A percentile compares a stretch with the other conserved stretches of the same genome.
These are phyloP conservation scores for Arthrobotrys pseudoclavata DNA, from an alignment of 2,329 filamentous ascomycete genomes.

Conservation along the genomic window DNA sequence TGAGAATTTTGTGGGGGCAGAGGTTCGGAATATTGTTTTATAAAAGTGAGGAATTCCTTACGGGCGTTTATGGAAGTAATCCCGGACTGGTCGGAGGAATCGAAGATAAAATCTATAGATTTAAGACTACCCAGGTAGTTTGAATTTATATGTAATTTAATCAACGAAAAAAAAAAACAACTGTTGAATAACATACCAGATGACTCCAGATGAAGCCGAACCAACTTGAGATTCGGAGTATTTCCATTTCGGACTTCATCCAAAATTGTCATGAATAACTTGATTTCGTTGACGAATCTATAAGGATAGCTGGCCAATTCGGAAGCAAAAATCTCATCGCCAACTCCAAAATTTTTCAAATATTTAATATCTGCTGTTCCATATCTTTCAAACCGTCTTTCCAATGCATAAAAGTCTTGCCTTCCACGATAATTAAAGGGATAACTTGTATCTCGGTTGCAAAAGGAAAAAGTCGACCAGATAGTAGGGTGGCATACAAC, in stretches of 20 bases:
- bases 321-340: not conserved
- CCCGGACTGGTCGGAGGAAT: too few species aligned
- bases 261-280: not conserved
- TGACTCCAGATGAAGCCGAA: not conserved
- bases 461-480: constrained; percentile 5
- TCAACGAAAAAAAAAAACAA: too few species aligned
- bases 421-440: not conserved
- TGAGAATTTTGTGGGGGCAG: not conserved
- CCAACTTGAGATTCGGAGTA: constrained; percentile 9
- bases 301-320: not conserved
- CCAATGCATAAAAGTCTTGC: not conserved
- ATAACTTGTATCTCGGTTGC: not conserved
- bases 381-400: not conserved
- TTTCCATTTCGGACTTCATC: constrained; percentile 6
- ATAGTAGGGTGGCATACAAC: not conserved
- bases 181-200: not conserved
- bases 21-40: not conserved
- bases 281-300: not conserved
- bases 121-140: too few species aligned
- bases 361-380: not conserved
- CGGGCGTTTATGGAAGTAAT: not conserved
- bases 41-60: not conserved
- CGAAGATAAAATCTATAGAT: too few species aligned
- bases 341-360: not conserved
- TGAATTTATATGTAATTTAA: too few species aligned